phyloP scores from a whole-genome alignment of 768 basidiomycete species.

The Amanita rimosa region DNA sequence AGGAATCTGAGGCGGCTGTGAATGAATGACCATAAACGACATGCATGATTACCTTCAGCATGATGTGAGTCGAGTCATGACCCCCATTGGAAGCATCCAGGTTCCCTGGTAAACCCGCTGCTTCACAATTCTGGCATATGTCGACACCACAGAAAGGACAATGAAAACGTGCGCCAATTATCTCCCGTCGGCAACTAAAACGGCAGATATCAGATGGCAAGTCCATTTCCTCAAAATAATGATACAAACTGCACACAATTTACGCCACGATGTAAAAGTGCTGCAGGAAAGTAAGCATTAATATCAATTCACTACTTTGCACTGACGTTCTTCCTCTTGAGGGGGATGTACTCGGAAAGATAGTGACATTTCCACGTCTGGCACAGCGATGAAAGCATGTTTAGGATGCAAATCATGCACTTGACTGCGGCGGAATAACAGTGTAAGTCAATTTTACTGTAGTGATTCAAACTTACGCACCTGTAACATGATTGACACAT shows the following conservation, averaged over 20 bases:
- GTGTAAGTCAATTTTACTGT: neutral
- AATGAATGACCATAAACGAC: conserved; percentile 1
- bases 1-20: conserved; percentile 52
- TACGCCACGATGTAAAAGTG: conserved; percentile 68
- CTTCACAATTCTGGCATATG: conserved; percentile 82
- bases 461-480: conserved; percentile 22
- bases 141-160: conserved; percentile 85
- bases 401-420: conserved; percentile 88
- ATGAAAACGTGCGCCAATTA: conserved; percentile 87
- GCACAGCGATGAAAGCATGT: conserved; percentile 75
- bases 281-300: conserved; percentile 24
- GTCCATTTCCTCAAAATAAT: neutral
- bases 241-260: conserved; percentile 75
- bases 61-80: conserved; percentile 78
- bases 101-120: conserved; percentile 76
- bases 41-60: conserved; percentile 65
- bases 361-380: conserved; percentile 38
- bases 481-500: conserved; percentile 79
- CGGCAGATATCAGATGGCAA: neutral
- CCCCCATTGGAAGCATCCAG: conserved; percentile 68
- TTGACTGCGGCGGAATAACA: conserved; percentile 34
- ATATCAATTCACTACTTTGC: neutral
- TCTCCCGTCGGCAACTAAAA: conserved; percentile 73
- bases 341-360: conserved; percentile 26
- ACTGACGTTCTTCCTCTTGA: conserved; percentile 53